phyloP scores from a whole-genome alignment of 169 alveolate genomes.

The Cryptosporidium xiaoi region DNA sequence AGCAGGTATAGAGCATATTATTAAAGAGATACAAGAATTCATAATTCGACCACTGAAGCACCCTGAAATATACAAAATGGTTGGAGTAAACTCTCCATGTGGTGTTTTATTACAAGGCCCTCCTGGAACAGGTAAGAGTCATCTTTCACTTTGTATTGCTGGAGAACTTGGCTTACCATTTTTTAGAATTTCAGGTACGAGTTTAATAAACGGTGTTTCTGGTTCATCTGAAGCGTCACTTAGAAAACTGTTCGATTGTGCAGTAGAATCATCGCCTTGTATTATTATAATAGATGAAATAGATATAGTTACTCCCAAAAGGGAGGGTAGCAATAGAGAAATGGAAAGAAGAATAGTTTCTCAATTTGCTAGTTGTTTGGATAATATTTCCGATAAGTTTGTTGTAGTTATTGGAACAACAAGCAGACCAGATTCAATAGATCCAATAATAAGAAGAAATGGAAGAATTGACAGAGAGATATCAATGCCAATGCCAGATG shows the following conservation, averaged over 20 bases:
- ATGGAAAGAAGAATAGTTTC: constrained; percentile 95
- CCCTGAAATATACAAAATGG: constrained; percentile 89
- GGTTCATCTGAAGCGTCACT: constrained; percentile 94
- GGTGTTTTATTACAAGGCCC: constrained; percentile 96
- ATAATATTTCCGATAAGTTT: constrained; percentile 85
- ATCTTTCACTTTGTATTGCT: constrained; percentile 96
- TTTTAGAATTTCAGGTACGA: constrained; percentile 78
- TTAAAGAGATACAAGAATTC: constrained; percentile 80
- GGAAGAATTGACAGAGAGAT: constrained; percentile 91
- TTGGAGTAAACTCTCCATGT: constrained; percentile 92
- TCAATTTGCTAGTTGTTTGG: constrained; percentile 92
- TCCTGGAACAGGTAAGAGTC: constrained; percentile 97
- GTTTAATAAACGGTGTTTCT: constrained; percentile 89
- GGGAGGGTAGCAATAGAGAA: constrained; percentile 89
- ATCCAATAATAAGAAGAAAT: constrained; percentile 87
- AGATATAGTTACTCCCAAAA: constrained; percentile 90
- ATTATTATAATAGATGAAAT: constrained; percentile 79
- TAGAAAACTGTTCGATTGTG: constrained; percentile 89
- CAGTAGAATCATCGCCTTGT: constrained; percentile 89
- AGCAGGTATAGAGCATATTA: constrained; percentile 83
- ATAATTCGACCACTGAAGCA: constrained; percentile 75
- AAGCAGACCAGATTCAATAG: constrained; percentile 88
- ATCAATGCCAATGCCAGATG: constrained; percentile 87
- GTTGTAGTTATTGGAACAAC: constrained; percentile 89
- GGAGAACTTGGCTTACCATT: constrained; percentile 80